phyloP scores from a whole-genome alignment of 1,284 basidiomycete species.

The Laetiporus sulphureus region DNA sequence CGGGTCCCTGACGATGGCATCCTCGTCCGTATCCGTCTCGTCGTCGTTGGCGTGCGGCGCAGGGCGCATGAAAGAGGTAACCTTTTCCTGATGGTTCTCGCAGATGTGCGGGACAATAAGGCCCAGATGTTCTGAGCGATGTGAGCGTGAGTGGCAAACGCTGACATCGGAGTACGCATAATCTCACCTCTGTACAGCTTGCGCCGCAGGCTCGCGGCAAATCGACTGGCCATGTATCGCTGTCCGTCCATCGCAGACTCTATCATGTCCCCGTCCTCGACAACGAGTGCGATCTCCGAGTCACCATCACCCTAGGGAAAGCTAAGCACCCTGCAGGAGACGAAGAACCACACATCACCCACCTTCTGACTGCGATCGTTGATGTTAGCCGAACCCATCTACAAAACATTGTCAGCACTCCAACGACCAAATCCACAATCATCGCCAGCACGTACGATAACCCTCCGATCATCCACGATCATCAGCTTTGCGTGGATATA shows the following conservation, averaged over 20 bases:
- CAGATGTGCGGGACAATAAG: conserved; percentile 61
- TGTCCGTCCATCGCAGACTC: conserved; percentile 75
- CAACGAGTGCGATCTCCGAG: conserved; percentile 87
- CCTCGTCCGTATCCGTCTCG: conserved; percentile 53
- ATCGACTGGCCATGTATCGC: conserved; percentile 61
- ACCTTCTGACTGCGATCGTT: conserved; percentile 83
- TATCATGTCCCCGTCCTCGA: conserved; percentile 82
- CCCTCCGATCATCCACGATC: conserved; percentile 88
- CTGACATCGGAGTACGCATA: no score
- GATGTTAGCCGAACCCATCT: conserved; percentile 87
- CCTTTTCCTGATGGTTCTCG: conserved; percentile 29
- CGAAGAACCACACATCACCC: conserved; percentile 2
- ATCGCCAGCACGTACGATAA: conserved; percentile 59
- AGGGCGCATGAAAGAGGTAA: conserved; percentile 71
- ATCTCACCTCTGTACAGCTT: conserved; percentile 58
- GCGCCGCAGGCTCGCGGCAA: conserved; percentile 73
- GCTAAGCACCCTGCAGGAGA: not conserved
- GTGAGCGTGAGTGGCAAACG: no score
- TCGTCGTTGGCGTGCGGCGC: conserved; percentile 68
- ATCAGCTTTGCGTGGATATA: conserved; percentile 84
- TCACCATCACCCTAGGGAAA: conserved; percentile 77
- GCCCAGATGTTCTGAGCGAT: conserved; percentile 80
- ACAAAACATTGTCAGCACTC: not conserved
- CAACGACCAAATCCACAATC: not conserved
- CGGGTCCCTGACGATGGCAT: conserved; percentile 75